Base-by-base conservation (phyloP, 2,329 filamentous ascomycete species). In the Colletotrichum truncatum region DNA sequence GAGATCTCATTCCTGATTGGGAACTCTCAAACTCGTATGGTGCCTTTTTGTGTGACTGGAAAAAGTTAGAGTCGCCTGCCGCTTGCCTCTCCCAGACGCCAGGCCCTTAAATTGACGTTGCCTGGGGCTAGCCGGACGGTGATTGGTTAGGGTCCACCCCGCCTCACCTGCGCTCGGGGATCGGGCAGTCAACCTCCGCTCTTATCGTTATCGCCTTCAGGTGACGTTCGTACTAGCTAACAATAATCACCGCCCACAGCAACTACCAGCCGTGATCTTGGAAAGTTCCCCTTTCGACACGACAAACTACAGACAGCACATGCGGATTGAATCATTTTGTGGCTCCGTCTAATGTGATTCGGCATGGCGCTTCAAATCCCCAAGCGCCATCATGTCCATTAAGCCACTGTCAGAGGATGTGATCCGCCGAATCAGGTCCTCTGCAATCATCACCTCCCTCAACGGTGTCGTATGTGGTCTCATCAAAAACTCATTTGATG, bases 401-500 rank as follows among this genome's bases (percentile, higher is more conserved):
- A 83, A 84, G 69, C 88, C 84, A 53, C 84, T 97, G 65, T 91
- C 93, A 11, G 79, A 86, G 36, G 84, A 92, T 69, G 93, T 92
- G 61, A 84, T 89, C 71, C 87, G 91, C 49, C 93, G 94, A 75
- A 91, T 99, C 79, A 92, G 91, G 74, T 97, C 95, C 1, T 97
- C 95, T 0, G 88, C 89, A n/a, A 83, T 86, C 59, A 91, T 98
- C 70, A 91, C 89, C 2, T 91, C 89, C 45, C 82, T 98, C 30
- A 91, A 90, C 70, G 86, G 81, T 25, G 93, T 92, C 4, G 81
- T 93, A 12, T 81, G 88, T 59, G 92, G 91, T 46, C 84, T 98
- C 9, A 71, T 97, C 25, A 89, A 91, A 75, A 99, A 99, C 75
- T 88, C 93, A 1, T 83, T 99, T 11, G 96, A 99, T 80, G 93